A percentile compares a stretch with the other conserved stretches of the same genome.
These are phyloP conservation scores for Paraphaeosphaeria minitans DNA, from an alignment of 2,329 filamentous ascomycete genomes.

Conservation along the genomic window DNA sequence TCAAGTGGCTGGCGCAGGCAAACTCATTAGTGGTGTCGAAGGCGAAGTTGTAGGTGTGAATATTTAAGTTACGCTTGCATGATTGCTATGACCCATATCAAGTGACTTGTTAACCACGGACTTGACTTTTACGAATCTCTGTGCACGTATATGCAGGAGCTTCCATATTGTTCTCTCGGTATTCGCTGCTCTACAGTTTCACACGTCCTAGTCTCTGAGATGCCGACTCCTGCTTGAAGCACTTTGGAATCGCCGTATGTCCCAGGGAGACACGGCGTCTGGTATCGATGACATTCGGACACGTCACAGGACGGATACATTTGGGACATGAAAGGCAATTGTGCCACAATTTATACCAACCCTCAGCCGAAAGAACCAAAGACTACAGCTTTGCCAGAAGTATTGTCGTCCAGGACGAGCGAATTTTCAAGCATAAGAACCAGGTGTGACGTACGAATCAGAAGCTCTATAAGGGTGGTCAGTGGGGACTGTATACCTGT, in stretches of 20 bases:
- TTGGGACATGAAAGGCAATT: too few relatives aligned
- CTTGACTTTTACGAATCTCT: too few relatives aligned
- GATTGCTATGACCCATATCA: not conserved
- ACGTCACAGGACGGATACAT: too few relatives aligned
- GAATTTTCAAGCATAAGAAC: slow-evolving; percentile 65
- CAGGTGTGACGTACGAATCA: slow-evolving; percentile 40
- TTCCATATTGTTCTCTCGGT: too few relatives aligned
- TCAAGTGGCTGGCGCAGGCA: slow-evolving; percentile 70
- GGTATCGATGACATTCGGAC: too few relatives aligned
- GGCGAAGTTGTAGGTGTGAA: slow-evolving; percentile 36
- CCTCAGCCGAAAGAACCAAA: slow-evolving; percentile 58
- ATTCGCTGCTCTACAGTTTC: too few relatives aligned
- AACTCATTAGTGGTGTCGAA: slow-evolving; percentile 62
- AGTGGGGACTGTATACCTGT: not conserved
- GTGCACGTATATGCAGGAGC: too few relatives aligned
- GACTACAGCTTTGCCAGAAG: slow-evolving; percentile 69
- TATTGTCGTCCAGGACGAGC: slow-evolving; percentile 62
- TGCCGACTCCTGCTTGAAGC: too few relatives aligned
- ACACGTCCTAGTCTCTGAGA: too few relatives aligned
- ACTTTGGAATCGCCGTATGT: too few relatives aligned
- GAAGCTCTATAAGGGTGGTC: slow-evolving; percentile 26
- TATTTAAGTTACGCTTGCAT: not conserved
- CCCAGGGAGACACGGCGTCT: too few relatives aligned
- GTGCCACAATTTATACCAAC: not conserved
- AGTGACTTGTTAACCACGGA: not conserved